These are phyloP conservation scores for Liquidambar formosana DNA, from an alignment of 164 flowering plant genomes.

Conservation along the genomic window DNA sequence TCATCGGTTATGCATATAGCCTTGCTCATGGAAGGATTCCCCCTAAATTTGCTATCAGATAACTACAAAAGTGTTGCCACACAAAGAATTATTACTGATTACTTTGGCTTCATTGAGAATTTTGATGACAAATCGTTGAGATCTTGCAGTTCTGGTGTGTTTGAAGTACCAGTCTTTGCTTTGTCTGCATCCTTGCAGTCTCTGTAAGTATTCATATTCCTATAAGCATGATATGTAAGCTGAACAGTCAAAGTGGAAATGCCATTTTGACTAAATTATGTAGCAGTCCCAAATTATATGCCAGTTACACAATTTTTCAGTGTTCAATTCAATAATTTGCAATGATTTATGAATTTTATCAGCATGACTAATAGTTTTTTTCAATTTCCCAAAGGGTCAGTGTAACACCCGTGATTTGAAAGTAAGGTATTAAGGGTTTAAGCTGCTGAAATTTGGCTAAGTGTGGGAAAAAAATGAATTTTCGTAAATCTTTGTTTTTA, in stretches of 20 bases:
- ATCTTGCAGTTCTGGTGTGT: slow-evolving; percentile 26
- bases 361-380: too few relatives aligned
- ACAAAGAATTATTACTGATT: slow-evolving; percentile 45
- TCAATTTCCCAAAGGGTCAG: too few relatives aligned
- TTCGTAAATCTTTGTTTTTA: too few relatives aligned
- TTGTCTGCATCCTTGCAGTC: slow-evolving; percentile 60
- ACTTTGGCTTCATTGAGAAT: slow-evolving; percentile 51
- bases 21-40: slow-evolving; percentile 83
- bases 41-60: slow-evolving; percentile 61
- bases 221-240: neutral
- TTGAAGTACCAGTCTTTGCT: slow-evolving; percentile 58
- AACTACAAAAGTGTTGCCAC: slow-evolving; percentile 39
- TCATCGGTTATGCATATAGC: slow-evolving; percentile 45
- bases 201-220: slow-evolving; percentile 53
- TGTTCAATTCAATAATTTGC: too few relatives aligned
- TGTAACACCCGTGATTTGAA: too few relatives aligned
- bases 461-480: too few relatives aligned
- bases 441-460: too few relatives aligned
- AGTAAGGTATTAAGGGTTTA: too few relatives aligned
- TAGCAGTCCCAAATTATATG: neutral
- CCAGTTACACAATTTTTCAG: too few relatives aligned
- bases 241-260: neutral
- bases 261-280: neutral
- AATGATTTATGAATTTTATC: too few relatives aligned
- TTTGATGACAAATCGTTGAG: slow-evolving; percentile 31